These are phyloP conservation scores for Stemphylium vesicarium DNA, from an alignment of 2,329 filamentous ascomycete species.

Conservation along the genomic window DNA sequence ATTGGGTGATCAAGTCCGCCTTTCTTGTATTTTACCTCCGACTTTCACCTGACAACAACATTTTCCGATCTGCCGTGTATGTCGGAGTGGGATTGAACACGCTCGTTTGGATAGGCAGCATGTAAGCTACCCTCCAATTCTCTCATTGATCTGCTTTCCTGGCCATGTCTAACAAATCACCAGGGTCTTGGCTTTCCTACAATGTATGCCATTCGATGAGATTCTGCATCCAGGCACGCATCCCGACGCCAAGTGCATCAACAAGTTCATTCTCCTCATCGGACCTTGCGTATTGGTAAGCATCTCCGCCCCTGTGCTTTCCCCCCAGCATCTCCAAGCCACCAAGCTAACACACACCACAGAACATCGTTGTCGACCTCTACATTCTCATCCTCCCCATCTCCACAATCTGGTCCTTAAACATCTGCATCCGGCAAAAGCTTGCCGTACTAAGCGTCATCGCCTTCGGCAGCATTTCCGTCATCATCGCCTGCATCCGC, in stretches of 20 bases:
- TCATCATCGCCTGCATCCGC: slow-evolving; percentile 6
- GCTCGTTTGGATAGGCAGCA: neutral
- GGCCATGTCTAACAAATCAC: neutral
- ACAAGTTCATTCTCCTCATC: neutral
- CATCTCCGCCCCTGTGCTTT: neutral
- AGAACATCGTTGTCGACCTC: slow-evolving; percentile 10
- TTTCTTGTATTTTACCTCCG: slow-evolving; percentile 9
- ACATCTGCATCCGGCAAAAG: slow-evolving; percentile 1
- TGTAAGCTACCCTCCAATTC: neutral
- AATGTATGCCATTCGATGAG: slow-evolving; percentile 7
- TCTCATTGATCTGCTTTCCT: neutral
- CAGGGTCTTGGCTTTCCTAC: slow-evolving; percentile 3
- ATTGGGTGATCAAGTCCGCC: slow-evolving; percentile 7
- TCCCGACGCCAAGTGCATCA: slow-evolving; percentile 4
- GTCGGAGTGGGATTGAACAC: neutral
- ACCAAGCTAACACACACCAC: too few relatives aligned
- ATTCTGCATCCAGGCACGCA: slow-evolving; percentile 3
- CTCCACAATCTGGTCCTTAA: slow-evolving; percentile 1
- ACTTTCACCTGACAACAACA: neutral
- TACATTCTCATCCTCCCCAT: slow-evolving; percentile 5
- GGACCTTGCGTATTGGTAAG: slow-evolving; percentile 3
- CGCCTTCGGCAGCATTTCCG: slow-evolving; percentile 4
- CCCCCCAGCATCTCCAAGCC: neutral
- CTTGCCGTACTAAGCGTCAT: slow-evolving; percentile 4
- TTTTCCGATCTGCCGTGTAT: slow-evolving; percentile 1